Evolutionary conservation across 2,329 filamentous ascomycete genomes (phyloP).

Genomic region (Shiraia bambusicola): DNA sequence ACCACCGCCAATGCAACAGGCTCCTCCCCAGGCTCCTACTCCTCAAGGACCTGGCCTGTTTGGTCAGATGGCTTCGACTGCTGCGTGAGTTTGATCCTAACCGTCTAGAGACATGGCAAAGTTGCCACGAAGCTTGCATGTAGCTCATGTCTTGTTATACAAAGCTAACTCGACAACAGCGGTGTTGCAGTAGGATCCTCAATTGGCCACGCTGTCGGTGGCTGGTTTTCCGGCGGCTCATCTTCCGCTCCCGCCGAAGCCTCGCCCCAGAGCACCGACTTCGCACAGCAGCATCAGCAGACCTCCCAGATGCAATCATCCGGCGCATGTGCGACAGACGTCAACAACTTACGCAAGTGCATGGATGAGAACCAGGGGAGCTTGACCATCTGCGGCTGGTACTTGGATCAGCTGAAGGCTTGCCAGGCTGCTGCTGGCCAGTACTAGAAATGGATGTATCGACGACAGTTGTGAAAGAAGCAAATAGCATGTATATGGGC

Average conservation of each 20-base stretch:
- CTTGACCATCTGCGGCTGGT: conserved; percentile 96
- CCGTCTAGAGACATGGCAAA: neutral
- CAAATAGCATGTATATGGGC: conserved; percentile 3
- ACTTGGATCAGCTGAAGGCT: conserved; percentile 82
- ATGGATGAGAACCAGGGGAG: conserved; percentile 94
- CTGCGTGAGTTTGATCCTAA: conserved; percentile 70
- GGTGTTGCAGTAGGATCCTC: conserved; percentile 96
- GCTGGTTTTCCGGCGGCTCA: conserved; percentile 77
- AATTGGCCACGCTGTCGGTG: conserved; percentile 91
- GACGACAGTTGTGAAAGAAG: conserved; percentile 1
- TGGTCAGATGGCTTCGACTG: conserved; percentile 95
- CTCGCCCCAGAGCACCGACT: conserved; percentile 39
- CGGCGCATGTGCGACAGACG: conserved; percentile 69
- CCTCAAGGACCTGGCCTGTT: conserved; percentile 79
- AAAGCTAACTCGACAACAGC: conserved; percentile 50
- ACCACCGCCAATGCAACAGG: conserved; percentile 52
- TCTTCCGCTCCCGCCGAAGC: conserved; percentile 55
- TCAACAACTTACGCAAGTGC: conserved; percentile 87
- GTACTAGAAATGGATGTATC: conserved; percentile 43
- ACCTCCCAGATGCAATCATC: conserved; percentile 44
- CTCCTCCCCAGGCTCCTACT: conserved; percentile 36
- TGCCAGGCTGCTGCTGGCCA: conserved; percentile 52
- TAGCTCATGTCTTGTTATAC: neutral
- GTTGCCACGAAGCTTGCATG: too few species aligned
- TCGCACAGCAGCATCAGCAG: conserved; percentile 25